phyloP scores from a whole-genome alignment of 768 basidiomycete species.

The Pleurotus platypus region DNA sequence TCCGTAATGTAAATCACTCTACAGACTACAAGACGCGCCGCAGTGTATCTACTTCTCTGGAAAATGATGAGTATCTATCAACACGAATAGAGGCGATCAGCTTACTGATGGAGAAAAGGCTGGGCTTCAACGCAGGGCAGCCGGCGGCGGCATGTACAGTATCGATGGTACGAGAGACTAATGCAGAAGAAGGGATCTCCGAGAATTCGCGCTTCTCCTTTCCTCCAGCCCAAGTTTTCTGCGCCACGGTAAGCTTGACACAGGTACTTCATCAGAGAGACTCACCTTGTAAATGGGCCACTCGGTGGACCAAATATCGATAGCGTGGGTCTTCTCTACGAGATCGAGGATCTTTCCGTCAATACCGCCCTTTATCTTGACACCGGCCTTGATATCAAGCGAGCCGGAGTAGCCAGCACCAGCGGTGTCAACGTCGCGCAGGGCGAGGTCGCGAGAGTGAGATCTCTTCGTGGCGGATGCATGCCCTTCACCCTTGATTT shows the following conservation, averaged over 20 bases:
- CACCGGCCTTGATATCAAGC: not conserved
- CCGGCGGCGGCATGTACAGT: not conserved
- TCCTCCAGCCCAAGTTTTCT: not conserved
- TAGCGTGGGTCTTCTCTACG: not conserved
- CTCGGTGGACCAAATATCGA: not conserved
- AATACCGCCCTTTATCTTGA: slow-evolving; percentile 2
- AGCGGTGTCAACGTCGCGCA: not conserved
- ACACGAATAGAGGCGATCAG: too few species aligned
- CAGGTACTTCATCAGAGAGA: not conserved
- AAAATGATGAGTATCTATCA: too few species aligned
- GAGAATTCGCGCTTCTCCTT: not conserved
- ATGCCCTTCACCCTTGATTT: slow-evolving; percentile 1
- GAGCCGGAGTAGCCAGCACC: slow-evolving; percentile 3
- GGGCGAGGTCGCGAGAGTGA: not conserved
- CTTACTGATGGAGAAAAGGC: not conserved
- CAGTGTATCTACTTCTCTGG: too few species aligned
- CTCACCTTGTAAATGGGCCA: not conserved
- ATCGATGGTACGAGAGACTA: not conserved
- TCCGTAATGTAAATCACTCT: too few species aligned
- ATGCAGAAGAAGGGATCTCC: not conserved
- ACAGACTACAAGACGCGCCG: too few species aligned
- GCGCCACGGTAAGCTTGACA: not conserved
- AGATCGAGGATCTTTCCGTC: not conserved
- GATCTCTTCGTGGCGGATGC: not conserved
- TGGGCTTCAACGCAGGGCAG: not conserved